Conservation (phyloP, 2,329 filamentous ascomycete genomes). For the Aureobasidium sp. region DNA sequence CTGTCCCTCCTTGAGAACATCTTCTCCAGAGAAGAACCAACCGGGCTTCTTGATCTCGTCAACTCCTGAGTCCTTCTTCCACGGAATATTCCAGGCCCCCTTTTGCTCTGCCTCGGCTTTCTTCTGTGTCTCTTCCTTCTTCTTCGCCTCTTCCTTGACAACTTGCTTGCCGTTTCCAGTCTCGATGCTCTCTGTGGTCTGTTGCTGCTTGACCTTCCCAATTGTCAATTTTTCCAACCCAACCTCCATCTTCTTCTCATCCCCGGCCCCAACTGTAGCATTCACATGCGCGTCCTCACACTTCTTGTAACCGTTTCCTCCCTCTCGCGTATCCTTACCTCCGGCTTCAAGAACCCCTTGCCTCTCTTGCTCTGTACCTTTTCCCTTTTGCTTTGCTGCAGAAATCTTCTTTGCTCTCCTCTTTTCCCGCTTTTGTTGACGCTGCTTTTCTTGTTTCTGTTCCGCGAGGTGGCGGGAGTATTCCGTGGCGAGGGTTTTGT, state of each 20-base stretch:
- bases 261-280: background rate
- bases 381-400: background rate
- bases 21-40: constrained; percentile 4
- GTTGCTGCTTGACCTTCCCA: background rate
- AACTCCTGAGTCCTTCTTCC: background rate
- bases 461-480: background rate
- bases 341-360: background rate
- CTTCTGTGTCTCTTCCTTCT: background rate
- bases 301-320: background rate
- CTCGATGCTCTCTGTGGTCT: too few relatives aligned
- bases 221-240: background rate
- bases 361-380: background rate
- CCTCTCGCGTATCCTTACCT: background rate
- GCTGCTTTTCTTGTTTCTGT: background rate
- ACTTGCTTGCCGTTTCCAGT: background rate
- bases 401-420: background rate
- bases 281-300: too few relatives aligned
- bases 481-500: background rate
- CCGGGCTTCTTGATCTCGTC: background rate
- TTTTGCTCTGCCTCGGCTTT: background rate
- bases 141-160: background rate
- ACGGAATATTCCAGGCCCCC: background rate
- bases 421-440: background rate
- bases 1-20: background rate
- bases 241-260: background rate